Percentiles rank a stretch among this genome's conserved stretches.
Evolutionary conservation across 2,329 filamentous ascomycete species (phyloP).

Genomic region (Alternaria rosae): DNA sequence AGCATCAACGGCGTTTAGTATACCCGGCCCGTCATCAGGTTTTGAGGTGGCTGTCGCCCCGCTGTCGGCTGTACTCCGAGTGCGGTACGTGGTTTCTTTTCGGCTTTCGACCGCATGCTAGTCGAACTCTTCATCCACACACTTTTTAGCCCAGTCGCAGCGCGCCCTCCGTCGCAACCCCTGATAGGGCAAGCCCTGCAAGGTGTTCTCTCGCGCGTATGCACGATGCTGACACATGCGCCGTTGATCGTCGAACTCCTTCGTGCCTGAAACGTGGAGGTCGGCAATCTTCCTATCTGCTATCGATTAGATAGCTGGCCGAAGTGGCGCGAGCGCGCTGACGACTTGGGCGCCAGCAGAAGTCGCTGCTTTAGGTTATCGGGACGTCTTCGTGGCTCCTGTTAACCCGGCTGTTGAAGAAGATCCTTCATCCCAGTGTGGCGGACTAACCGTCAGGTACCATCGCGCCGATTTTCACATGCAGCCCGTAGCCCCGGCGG

Average conservation of each 20-base stretch:
- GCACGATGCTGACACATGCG: conserved; percentile 10
- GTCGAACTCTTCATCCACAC: not conserved
- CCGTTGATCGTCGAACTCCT: conserved; percentile 4
- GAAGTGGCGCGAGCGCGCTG: conserved; percentile 15
- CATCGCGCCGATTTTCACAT: not conserved
- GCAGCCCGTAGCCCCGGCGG: conserved; percentile 1
- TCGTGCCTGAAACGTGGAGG: conserved; percentile 19
- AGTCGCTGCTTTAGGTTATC: not conserved
- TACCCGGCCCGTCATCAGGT: not conserved
- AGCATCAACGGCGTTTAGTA: not conserved
- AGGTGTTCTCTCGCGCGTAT: conserved; percentile 7
- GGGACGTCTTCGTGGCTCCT: conserved; percentile 4
- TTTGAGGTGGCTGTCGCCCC: not conserved
- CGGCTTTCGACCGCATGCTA: conserved; percentile 1
- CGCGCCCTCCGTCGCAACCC: not conserved
- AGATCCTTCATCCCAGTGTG: not conserved
- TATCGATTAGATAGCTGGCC: conserved; percentile 33
- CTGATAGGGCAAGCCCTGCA: not conserved
- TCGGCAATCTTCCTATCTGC: conserved; percentile 11
- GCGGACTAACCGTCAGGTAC: conserved; percentile 6
- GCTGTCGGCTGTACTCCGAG: conserved; percentile 3
- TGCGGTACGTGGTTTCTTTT: conserved; percentile 1
- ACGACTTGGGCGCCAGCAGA: not conserved
- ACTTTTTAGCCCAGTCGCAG: not conserved
- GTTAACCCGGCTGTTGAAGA: conserved; percentile 3